Evolutionary conservation across 805 yeast genomes (phyloP), one percentile per base, ranked within the genome.

Genomic region (Scheffersomyces ergatensis): DNA sequence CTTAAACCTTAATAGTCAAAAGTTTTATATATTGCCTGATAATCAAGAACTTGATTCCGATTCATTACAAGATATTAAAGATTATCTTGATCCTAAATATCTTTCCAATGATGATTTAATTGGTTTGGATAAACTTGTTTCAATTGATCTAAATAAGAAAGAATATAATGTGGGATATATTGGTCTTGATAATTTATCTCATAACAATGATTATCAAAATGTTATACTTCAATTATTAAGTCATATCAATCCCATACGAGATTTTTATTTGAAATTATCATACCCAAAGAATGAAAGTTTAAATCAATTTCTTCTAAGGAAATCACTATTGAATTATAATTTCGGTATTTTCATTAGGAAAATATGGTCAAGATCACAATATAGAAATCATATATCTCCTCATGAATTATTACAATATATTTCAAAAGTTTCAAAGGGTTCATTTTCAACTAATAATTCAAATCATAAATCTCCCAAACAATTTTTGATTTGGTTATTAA

Each of bases 1-100:
- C 52, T 67, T 86, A 37, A 82, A 76, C 52, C 65, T 86, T 39
- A 53, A 57, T 12, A 75, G 73, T 1, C 54, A 68, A 35, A 75
- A 70, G 40, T 69, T 76, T 19, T 83, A 76, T 50, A 58, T 75
- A 3, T 58, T 86, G n/a, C 95, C 95, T 0, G 89, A 83, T 38
- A 73, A 74, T 47, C 65, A 67, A 32, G 76, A 74, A 37, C 37
- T 54, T 18, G 58, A 76, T 9, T 48, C 53, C 18, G 58, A 76
- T 9, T 48, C 53, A 19, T 40, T 43, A 4, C 57, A 72, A 15
- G 86, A 81, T 49, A 79, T 86, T 33, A 69, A 69, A 45, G 62
- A 65, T 19, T 67, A 72, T 5, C 69, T 82, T 3, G 62, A 71
- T 37, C 93, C 95, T 0, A 55, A 51, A 0, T 85, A 74, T 48